Evolutionary conservation across 2,329 filamentous ascomycete species (phyloP).

Genomic region (Cyphellophora europaea): DNA sequence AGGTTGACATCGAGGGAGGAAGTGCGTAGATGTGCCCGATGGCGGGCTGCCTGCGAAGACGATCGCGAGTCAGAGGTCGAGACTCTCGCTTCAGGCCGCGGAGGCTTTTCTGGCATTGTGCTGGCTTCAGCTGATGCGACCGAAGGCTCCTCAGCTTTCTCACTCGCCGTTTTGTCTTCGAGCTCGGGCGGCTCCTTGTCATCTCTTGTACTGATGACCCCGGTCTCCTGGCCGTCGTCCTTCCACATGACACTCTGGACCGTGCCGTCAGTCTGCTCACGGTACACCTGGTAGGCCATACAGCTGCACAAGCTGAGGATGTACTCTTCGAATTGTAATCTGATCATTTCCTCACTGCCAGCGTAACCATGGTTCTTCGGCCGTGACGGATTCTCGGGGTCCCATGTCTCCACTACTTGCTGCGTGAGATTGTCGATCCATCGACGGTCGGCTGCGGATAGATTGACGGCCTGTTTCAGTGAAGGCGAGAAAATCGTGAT

Average conservation of each 20-base stretch:
- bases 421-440: slow-evolving; percentile 97
- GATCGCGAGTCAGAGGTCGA: too few species aligned
- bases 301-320: slow-evolving; percentile 78
- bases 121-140: too few species aligned
- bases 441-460: slow-evolving; percentile 78
- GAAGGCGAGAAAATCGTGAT: slow-evolving; percentile 77
- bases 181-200: background rate
- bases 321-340: slow-evolving; percentile 95
- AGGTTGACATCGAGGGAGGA: background rate
- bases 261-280: slow-evolving; percentile 33
- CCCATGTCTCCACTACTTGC: slow-evolving; percentile 93
- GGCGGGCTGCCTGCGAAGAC: slow-evolving; percentile 23
- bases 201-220: background rate
- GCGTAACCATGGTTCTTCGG: slow-evolving; percentile 94
- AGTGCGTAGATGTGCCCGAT: background rate
- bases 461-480: slow-evolving; percentile 61
- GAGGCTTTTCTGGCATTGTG: too few species aligned
- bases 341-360: slow-evolving; percentile 94
- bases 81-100: background rate
- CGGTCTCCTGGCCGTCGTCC: background rate
- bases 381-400: slow-evolving; percentile 74
- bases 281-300: slow-evolving; percentile 65
- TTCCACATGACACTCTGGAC: slow-evolving; percentile 31
- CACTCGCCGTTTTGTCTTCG: background rate
- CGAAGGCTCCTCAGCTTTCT: too few species aligned